Base-by-base conservation (phyloP, 352 stramenopile species). In the Pythium phragmitis region DNA sequence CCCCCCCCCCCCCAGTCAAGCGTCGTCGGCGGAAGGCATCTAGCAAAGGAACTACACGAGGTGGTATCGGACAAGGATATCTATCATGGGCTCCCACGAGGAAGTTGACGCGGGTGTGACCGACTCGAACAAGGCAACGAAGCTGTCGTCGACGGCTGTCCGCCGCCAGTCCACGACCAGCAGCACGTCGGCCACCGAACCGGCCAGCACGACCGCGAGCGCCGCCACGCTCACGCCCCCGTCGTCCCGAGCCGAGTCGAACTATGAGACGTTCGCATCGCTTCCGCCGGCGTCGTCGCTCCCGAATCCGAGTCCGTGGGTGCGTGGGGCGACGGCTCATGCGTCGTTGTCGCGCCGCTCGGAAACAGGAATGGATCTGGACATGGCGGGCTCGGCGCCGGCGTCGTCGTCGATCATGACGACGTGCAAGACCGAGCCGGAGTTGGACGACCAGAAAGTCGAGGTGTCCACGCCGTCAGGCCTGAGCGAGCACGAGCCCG, bases 111-210 rank as follows among this genome's bases (percentile, higher is more conserved):
- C 49, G 6, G 21, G 49, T 3, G 16, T 59, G 4, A 43, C 30
- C 39, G 56, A 60, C 3, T 1, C 50, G 26, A 69, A 64, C 54
- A 49, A 33, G 28, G n/a, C 34, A 23, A 30, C 26, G 2, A 30
- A 7, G 17, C 16, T 41, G 4, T 7, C 49, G 5, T 46, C 61
- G 12, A 51, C 54, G 26, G 58, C 54, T 4, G 48, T 23, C 16
- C 63, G 63, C 33, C 65, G 65, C 65, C 58, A 67, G 47, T 71
- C 65, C 7, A 54, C 65, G 19, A 51, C 57, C 21, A 71, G 65
- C 53, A 63, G 65, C 53, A 63, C 57, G 13, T 47, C 23, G 1
- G 57, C 60, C 57, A 71, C 65, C 52, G 57, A 71, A 33, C 37
- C 65, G 11, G 42, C 47, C 23, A 70, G 63, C 39, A 57, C 57